These are phyloP conservation scores for Lavandula angustifolia DNA, from an alignment of 257 asterid species.

Conservation along the genomic window DNA sequence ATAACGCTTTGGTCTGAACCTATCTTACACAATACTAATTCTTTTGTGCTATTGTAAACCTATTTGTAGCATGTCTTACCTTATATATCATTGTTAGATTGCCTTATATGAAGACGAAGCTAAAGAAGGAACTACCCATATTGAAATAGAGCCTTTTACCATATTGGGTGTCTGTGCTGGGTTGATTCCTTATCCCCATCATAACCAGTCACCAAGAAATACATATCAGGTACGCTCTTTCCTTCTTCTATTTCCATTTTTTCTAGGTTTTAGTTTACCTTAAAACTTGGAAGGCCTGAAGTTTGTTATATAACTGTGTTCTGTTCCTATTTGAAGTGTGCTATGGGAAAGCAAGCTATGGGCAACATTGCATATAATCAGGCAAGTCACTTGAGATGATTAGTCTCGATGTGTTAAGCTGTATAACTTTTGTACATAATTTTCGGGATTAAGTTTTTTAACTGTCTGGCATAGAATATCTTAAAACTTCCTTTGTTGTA, in stretches of 20 bases:
- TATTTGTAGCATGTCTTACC: slow-evolving; percentile 26
- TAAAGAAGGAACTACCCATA: slow-evolving; percentile 75
- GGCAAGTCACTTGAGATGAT: slow-evolving; percentile 45
- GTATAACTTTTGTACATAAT: slow-evolving; percentile 1
- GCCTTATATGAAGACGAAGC: slow-evolving; percentile 86
- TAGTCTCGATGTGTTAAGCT: slow-evolving; percentile 5
- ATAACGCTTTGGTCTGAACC: slow-evolving; percentile 79
- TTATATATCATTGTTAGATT: slow-evolving; percentile 53
- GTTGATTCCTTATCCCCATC: slow-evolving; percentile 98
- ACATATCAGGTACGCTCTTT: slow-evolving; percentile 74
- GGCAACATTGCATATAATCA: slow-evolving; percentile 94
- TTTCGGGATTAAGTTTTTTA: slow-evolving; percentile 12
- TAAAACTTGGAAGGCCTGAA: slow-evolving; percentile 9
- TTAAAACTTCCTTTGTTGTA: slow-evolving; percentile 9
- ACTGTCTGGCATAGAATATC: slow-evolving; percentile 8
- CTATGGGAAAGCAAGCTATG: slow-evolving; percentile 99
- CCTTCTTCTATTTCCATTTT: slow-evolving; percentile 1
- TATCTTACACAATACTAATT: slow-evolving; percentile 14
- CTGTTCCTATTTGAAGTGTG: slow-evolving; percentile 62
- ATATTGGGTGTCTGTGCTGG: slow-evolving; percentile 91
- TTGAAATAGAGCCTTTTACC: slow-evolving; percentile 97
- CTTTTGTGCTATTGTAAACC: slow-evolving; percentile 18
- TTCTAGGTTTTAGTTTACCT: not conserved
- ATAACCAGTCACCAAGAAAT: slow-evolving; percentile 98
- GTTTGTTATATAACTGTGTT: slow-evolving; percentile 18